These are phyloP conservation scores for Nevesoporus exiguus DNA, from an alignment of 768 basidiomycete genomes.

Conservation along the genomic window DNA sequence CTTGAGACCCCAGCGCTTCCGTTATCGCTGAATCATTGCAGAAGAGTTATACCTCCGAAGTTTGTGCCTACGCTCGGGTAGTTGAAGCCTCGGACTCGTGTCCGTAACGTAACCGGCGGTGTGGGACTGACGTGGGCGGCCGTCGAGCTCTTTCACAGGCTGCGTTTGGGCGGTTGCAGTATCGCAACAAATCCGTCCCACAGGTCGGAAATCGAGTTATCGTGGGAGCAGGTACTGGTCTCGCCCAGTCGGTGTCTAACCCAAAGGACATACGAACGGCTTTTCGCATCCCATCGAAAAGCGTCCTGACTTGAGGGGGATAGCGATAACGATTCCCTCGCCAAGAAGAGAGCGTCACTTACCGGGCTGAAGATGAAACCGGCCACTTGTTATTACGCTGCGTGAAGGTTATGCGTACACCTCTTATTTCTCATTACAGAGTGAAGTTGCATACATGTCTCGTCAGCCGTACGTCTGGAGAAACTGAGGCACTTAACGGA, in stretches of 20 bases:
- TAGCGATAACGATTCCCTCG: slow-evolving; percentile 2
- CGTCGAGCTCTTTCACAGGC: slow-evolving; percentile 8
- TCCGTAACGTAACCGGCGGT: background rate
- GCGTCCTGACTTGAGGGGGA: background rate
- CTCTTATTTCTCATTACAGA: too few species aligned
- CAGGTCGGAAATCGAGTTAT: slow-evolving; percentile 27
- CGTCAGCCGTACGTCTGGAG: too few species aligned
- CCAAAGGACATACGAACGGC: slow-evolving; percentile 9
- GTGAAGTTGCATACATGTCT: background rate
- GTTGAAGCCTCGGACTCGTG: slow-evolving; percentile 13
- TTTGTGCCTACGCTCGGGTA: slow-evolving; percentile 15
- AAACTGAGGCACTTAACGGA: too few species aligned
- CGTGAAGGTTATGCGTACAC: too few species aligned
- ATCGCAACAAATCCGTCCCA: slow-evolving; percentile 18
- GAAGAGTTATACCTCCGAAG: slow-evolving; percentile 2
- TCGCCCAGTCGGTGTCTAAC: slow-evolving; percentile 33
- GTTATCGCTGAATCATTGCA: background rate
- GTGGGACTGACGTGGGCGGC: background rate
- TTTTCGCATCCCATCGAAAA: background rate
- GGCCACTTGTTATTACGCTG: background rate
- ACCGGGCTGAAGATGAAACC: slow-evolving; percentile 9
- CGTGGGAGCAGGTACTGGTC: slow-evolving; percentile 37
- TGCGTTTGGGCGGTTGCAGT: slow-evolving; percentile 23
- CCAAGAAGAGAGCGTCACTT: background rate
- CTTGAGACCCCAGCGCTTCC: slow-evolving; percentile 12